Evolutionary conservation across 345 rosid species (phyloP).

Genomic region (Eutrema yunnanense): DNA sequence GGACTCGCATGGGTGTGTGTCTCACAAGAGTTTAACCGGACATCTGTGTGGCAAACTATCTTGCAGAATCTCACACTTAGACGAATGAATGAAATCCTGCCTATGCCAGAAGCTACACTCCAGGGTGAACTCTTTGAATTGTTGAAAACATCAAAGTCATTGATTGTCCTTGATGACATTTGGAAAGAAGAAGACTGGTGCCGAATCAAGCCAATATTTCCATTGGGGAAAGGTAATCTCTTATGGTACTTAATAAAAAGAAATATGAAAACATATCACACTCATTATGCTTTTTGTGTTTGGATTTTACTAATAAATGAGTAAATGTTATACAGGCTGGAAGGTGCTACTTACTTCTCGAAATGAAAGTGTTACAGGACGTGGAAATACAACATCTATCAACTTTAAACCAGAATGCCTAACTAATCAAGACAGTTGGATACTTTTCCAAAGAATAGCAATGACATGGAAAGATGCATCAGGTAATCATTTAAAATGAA

Average conservation of each 20-base stretch:
- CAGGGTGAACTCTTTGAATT: neutral
- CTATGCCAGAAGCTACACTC: conserved; percentile 16
- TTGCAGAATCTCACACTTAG: conserved; percentile 14
- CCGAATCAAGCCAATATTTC: neutral
- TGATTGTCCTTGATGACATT: conserved; percentile 43
- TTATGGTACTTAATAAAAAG: neutral
- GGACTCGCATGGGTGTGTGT: conserved; percentile 34
- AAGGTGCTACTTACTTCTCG: conserved; percentile 47
- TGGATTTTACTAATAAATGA: neutral
- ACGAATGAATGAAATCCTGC: conserved; percentile 11
- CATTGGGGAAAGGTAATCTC: neutral
- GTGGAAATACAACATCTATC: neutral
- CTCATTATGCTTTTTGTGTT: neutral
- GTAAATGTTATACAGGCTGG: neutral
- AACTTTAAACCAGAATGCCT: neutral
- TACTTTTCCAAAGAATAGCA: conserved; percentile 27
- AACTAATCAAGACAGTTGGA: conserved; percentile 28
- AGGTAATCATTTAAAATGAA: conserved; percentile 1
- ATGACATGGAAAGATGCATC: neutral
- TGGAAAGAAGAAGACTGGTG: conserved; percentile 35
- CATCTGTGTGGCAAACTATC: conserved; percentile 31
- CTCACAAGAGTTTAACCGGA: conserved; percentile 22
- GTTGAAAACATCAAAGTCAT: neutral
- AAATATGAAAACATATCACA: neutral
- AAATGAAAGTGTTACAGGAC: conserved; percentile 12